These are phyloP conservation scores for Mimosa pudica DNA, from an alignment of 306 rosid species.

Conservation along the genomic window DNA sequence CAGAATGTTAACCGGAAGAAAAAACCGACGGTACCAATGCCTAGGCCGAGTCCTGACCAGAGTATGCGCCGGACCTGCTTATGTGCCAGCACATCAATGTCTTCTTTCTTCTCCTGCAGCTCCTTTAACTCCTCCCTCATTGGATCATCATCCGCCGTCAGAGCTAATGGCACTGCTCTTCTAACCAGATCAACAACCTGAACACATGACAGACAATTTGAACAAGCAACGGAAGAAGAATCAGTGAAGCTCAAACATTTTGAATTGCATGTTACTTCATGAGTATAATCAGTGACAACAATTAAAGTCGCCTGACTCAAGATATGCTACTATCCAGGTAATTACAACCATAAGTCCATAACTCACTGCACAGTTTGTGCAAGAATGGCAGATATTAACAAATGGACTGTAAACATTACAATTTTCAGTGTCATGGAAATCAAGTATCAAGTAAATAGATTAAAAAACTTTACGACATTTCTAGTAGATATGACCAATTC, in stretches of 20 bases:
- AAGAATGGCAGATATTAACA: background rate
- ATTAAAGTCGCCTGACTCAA: background rate
- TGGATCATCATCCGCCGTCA: constrained; percentile 69
- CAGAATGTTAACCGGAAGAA: constrained; percentile 95
- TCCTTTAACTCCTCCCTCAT: constrained; percentile 64
- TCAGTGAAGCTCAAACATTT: background rate
- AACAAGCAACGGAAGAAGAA: constrained; percentile 21
- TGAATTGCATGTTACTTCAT: constrained; percentile 23
- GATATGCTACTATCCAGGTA: background rate
- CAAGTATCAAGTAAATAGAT: background rate
- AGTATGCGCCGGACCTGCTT: constrained; percentile 78
- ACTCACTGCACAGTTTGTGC: constrained; percentile 2
- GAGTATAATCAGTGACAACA: background rate
- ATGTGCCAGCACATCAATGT: constrained; percentile 71
- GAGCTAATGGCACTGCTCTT: constrained; percentile 77
- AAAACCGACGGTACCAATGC: constrained; percentile 51
- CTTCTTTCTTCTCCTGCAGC: constrained; percentile 67
- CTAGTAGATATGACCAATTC: too few species aligned
- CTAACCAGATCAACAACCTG: constrained; percentile 85
- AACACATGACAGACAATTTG: constrained; percentile 23
- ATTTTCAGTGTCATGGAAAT: background rate
- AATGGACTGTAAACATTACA: background rate
- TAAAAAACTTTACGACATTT: background rate
- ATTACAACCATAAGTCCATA: background rate
- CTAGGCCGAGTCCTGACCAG: constrained; percentile 66